A percentile compares a stretch with the other conserved stretches of the same genome.
Conservation (phyloP, 2,329 filamentous ascomycete genomes). For the Aspergillus carbonarius region DNA sequence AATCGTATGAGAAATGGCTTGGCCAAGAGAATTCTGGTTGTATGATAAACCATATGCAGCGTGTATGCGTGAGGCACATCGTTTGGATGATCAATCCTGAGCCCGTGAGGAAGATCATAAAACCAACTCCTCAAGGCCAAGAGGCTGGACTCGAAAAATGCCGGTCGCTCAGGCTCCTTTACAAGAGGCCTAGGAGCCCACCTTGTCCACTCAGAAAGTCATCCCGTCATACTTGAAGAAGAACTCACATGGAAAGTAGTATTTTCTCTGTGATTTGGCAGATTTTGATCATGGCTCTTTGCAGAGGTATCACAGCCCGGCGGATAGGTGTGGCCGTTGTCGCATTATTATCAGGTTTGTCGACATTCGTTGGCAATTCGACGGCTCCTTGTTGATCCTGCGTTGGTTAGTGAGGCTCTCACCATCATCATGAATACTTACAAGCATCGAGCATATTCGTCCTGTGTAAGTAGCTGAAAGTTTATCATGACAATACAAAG, state of each 20-base stretch:
- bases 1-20: conserved; percentile 25
- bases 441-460: conserved; percentile 37
- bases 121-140: conserved; percentile 37
- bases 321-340: not conserved
- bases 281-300: not conserved
- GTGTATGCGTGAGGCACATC: conserved; percentile 33
- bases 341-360: not conserved
- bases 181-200: not conserved
- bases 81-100: conserved; percentile 29
- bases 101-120: conserved; percentile 33
- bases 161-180: not conserved
- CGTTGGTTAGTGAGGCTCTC: not conserved
- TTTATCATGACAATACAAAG: conserved; percentile 38
- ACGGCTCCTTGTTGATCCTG: conserved; percentile 3
- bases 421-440: conserved; percentile 12
- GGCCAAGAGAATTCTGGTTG: conserved; percentile 32
- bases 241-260: not conserved
- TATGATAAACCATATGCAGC: conserved; percentile 38
- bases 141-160: conserved; percentile 31
- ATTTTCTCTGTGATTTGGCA: not conserved
- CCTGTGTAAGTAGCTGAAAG: conserved; percentile 36
- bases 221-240: not conserved
- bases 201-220: not conserved
- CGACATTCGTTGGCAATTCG: not conserved
- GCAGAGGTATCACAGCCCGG: not conserved